phyloP scores from a whole-genome alignment of 2,329 filamentous ascomycete genomes.

The Aspergillus felis region DNA sequence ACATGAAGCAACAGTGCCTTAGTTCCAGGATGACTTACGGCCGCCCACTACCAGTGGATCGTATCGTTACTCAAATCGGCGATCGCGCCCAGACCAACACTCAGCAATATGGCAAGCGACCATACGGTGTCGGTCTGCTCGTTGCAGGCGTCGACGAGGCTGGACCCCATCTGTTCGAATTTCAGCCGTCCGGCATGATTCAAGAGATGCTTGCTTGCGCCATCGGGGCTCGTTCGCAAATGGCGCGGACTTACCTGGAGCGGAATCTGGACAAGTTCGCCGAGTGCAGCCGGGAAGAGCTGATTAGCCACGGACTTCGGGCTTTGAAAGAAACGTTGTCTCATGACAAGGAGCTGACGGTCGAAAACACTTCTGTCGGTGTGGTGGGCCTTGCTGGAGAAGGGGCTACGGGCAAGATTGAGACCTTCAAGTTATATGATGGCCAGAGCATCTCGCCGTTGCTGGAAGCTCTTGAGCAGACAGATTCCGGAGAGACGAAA shows the following conservation, averaged over 20 bases:
- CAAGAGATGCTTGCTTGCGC: slow-evolving; percentile 96
- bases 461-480: slow-evolving; percentile 65
- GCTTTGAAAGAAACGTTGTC: slow-evolving; percentile 93
- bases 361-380: slow-evolving; percentile 93
- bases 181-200: slow-evolving; percentile 92
- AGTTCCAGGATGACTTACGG: slow-evolving; percentile 93
- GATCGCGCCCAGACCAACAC: slow-evolving; percentile 98
- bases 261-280: slow-evolving; percentile 82
- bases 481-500: slow-evolving; percentile 39
- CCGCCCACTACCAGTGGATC: slow-evolving; percentile 83
- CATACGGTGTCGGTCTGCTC: slow-evolving; percentile 90
- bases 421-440: slow-evolving; percentile 88
- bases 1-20: slow-evolving; percentile 99
- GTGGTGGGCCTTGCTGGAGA: slow-evolving; percentile 64
- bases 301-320: slow-evolving; percentile 84
- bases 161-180: slow-evolving; percentile 95
- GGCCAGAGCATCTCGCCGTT: slow-evolving; percentile 80
- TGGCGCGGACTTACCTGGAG: slow-evolving; percentile 96
- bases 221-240: slow-evolving; percentile 93
- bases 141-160: slow-evolving; percentile 91
- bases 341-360: slow-evolving; percentile 95
- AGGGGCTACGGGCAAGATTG: slow-evolving; percentile 54
- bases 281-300: slow-evolving; percentile 71
- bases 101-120: slow-evolving; percentile 92
- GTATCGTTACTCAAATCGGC: slow-evolving; percentile 86